phyloP scores from a whole-genome alignment of 2,329 filamentous ascomycete genomes.

The Amauroascus verrucosus region DNA sequence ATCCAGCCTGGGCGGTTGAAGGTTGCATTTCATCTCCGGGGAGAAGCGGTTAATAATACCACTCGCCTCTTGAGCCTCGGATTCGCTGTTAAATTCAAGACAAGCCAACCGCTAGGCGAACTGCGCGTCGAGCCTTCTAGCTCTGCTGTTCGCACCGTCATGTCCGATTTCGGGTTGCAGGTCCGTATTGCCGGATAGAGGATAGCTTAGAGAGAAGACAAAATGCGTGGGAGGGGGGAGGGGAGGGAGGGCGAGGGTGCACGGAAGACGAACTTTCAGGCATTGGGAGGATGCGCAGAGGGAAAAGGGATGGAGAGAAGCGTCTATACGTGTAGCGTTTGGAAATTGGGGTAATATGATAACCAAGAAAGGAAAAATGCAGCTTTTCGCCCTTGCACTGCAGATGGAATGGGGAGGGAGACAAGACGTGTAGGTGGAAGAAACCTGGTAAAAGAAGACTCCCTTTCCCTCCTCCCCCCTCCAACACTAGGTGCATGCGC shows the following conservation, averaged over 20 bases:
- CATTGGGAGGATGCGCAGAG: too few species aligned
- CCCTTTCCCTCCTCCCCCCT: too few species aligned
- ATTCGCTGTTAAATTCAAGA: background rate
- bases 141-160: background rate
- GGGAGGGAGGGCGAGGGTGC: background rate
- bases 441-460: background rate
- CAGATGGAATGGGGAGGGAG: background rate
- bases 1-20: slow-evolving; percentile 6
- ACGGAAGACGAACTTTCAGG: background rate
- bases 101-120: background rate
- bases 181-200: background rate
- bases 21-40: background rate
- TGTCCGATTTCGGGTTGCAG: slow-evolving; percentile 2
- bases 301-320: background rate
- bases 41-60: background rate
- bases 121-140: background rate
- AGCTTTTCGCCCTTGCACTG: background rate
- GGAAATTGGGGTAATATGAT: background rate
- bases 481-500: too few species aligned
- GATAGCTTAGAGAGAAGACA: background rate
- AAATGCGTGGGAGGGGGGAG: background rate
- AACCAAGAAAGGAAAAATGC: slow-evolving; percentile 2
- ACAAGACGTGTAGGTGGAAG: background rate
- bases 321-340: background rate
- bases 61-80: background rate